A percentile compares a stretch with the other conserved stretches of the same genome.
These are phyloP conservation scores for Amylostereum chailletii DNA, from an alignment of 1,284 basidiomycete genomes.

Conservation along the genomic window DNA sequence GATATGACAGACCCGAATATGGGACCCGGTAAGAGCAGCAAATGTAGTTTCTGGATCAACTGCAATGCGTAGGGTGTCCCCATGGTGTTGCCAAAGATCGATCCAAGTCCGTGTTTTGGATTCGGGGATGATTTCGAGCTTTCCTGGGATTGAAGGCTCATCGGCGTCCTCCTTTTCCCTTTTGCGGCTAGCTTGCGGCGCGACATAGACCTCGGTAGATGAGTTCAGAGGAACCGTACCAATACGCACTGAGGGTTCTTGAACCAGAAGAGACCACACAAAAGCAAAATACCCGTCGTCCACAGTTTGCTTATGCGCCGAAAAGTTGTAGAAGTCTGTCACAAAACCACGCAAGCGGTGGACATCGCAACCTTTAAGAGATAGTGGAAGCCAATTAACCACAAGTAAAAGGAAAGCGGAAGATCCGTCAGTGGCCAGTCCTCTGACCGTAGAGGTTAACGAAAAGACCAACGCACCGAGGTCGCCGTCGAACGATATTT, in stretches of 20 bases:
- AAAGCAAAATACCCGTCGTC: slow-evolving; percentile 75
- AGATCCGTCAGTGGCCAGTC: no score
- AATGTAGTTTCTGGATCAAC: slow-evolving; percentile 69
- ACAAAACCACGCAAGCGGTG: slow-evolving; percentile 65
- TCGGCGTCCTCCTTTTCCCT: slow-evolving; percentile 46
- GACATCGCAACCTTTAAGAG: slow-evolving; percentile 53
- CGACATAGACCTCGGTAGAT: slow-evolving; percentile 62
- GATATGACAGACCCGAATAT: slow-evolving; percentile 51
- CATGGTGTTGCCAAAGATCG: slow-evolving; percentile 45
- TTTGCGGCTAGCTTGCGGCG: slow-evolving; percentile 58
- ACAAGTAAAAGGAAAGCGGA: no score
- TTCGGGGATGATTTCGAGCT: slow-evolving; percentile 45
- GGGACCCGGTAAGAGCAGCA: slow-evolving; percentile 74
- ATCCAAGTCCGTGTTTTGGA: slow-evolving; percentile 43
- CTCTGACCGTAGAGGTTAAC: slow-evolving; percentile 7
- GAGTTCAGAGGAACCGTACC: slow-evolving; percentile 53
- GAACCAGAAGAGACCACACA: slow-evolving; percentile 70
- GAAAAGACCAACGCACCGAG: slow-evolving; percentile 42
- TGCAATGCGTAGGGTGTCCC: slow-evolving; percentile 62
- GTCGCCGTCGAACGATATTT: slow-evolving; percentile 79
- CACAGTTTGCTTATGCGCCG: slow-evolving; percentile 40
- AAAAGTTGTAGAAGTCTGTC: slow-evolving; percentile 45
- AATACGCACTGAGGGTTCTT: slow-evolving; percentile 63
- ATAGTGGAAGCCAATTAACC: no score
- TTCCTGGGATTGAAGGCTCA: slow-evolving; percentile 26